Base-by-base conservation (phyloP, 352 stramenopile species). In the Pythium aphanidermatum region DNA sequence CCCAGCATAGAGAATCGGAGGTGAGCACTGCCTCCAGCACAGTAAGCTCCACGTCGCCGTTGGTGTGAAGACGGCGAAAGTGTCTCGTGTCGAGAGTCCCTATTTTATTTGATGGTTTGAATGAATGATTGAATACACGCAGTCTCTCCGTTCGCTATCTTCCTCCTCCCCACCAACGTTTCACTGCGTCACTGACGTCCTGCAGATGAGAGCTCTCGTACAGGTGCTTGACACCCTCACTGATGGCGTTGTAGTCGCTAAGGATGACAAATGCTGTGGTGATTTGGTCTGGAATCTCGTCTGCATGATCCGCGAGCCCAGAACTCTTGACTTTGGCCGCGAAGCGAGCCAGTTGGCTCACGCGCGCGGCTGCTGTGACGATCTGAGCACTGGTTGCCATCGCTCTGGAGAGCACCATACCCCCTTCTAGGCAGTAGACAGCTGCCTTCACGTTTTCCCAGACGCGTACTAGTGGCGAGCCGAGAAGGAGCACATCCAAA, bases 361-460 rank as follows among this genome's bases (percentile, higher is more conserved):
- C 60, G 14, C 63, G 69, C 31, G 61, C 53, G 25, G 78, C 74
- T 19, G 63, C 51, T n/a, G 63, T 68, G 32, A 74, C 47, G 46
- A 90, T 74, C 29, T 85, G 66, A 16, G 68, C 70, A 25, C 75
- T 71, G 0, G 78, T 90, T 9, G 54, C 53, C 38, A 87, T 51
- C 11, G 67, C 74, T 32, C 74, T 81, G 1, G 74, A 70, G 27
- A 90, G 65, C 12, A 66, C 73, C 28, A 86, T 63, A 21, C 70
- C 77, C 8, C 66, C 70, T 55, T 91, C 76, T 12, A 93, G 51
- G 33, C 73, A 86, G 41, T 88, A 85, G 28, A 88, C 64, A 10
- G 61, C 70, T 0, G 68, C 65, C 46, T 87, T 85, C 7, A 83
- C 31, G 46, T 93, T 93, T 41, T 70, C 52, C 81, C 78, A 91